Percentiles rank a stretch among this genome's conserved stretches.
Evolutionary conservation across 148 eudicot species (phyloP).

Genomic region (Vaccinium corymbosum): DNA sequence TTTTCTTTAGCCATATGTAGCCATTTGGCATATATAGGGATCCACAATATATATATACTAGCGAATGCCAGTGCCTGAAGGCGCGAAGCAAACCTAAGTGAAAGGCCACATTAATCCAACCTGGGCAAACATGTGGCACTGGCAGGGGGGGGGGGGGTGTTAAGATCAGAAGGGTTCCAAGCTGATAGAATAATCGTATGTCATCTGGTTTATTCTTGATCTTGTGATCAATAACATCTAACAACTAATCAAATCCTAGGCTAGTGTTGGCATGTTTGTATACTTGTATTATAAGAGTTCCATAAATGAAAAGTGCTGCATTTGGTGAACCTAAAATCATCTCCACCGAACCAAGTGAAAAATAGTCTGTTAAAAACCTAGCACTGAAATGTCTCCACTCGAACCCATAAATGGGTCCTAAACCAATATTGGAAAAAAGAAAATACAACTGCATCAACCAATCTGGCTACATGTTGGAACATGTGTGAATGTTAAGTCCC

Average conservation of each 20-base stretch:
- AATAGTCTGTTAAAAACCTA: constrained; percentile 38
- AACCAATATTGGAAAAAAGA: constrained; percentile 60
- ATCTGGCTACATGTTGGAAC: background rate
- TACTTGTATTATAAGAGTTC: constrained; percentile 43
- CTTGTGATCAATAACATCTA: constrained; percentile 70
- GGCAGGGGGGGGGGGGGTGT: constrained; percentile 58
- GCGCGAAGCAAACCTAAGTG: too few relatives aligned
- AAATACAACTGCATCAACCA: background rate
- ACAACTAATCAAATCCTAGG: constrained; percentile 85
- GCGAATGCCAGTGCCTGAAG: too few relatives aligned
- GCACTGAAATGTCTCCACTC: constrained; percentile 98
- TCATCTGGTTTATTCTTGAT: constrained; percentile 88
- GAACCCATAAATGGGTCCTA: constrained; percentile 92
- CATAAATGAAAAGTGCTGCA: background rate
- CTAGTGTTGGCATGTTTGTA: constrained; percentile 82
- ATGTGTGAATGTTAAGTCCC: too few relatives aligned
- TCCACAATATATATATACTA: too few relatives aligned
- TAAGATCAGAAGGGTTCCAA: constrained; percentile 94
- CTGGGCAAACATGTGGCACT: constrained; percentile 87
- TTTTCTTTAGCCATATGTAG: too few relatives aligned
- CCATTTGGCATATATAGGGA: too few relatives aligned
- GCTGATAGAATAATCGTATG: constrained; percentile 85
- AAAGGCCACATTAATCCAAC: constrained; percentile 21
- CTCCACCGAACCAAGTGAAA: background rate
- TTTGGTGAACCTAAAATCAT: background rate